phyloP scores from a whole-genome alignment of 129 eudicot species.

The Escallonia rubra region DNA sequence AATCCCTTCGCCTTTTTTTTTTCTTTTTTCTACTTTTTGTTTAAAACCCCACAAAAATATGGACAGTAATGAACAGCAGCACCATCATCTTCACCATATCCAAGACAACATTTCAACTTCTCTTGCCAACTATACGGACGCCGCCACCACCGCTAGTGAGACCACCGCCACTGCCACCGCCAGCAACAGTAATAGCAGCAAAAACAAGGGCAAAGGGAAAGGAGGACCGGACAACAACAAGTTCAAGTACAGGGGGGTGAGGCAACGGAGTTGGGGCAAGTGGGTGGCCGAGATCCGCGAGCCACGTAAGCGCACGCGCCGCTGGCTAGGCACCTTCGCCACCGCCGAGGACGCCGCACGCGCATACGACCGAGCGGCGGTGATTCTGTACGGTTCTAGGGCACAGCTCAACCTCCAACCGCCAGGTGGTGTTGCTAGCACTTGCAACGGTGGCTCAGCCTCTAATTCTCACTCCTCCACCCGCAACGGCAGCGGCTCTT shows the following conservation, averaged over 20 bases:
- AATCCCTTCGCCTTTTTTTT: conserved; percentile 6
- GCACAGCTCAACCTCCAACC: conserved; percentile 82
- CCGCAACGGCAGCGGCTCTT: conserved; percentile 14
- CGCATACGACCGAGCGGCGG: conserved; percentile 80
- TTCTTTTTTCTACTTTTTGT: conserved; percentile 8
- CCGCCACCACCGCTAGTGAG: conserved; percentile 17
- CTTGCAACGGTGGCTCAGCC: background rate
- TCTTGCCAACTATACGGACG: background rate
- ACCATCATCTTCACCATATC: conserved; percentile 13
- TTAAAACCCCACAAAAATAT: conserved; percentile 5
- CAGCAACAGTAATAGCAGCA: background rate
- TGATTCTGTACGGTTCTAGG: conserved; percentile 55
- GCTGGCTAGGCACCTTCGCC: conserved; percentile 84
- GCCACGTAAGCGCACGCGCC: conserved; percentile 69
- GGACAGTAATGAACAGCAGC: conserved; percentile 16
- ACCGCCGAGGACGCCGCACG: conserved; percentile 88
- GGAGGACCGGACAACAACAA: conserved; percentile 75
- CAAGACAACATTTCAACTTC: conserved; percentile 5
- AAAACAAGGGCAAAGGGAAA: conserved; percentile 44
- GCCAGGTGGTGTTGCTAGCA: background rate
- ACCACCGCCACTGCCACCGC: background rate
- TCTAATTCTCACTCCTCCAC: conserved; percentile 16
- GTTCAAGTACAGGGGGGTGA: conserved; percentile 67
- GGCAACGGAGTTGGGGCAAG: conserved; percentile 92
- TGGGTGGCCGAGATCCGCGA: conserved; percentile 92